Evolutionary conservation across 1,284 basidiomycete genomes (phyloP).

Genomic region (Wolfiporia cocos): DNA sequence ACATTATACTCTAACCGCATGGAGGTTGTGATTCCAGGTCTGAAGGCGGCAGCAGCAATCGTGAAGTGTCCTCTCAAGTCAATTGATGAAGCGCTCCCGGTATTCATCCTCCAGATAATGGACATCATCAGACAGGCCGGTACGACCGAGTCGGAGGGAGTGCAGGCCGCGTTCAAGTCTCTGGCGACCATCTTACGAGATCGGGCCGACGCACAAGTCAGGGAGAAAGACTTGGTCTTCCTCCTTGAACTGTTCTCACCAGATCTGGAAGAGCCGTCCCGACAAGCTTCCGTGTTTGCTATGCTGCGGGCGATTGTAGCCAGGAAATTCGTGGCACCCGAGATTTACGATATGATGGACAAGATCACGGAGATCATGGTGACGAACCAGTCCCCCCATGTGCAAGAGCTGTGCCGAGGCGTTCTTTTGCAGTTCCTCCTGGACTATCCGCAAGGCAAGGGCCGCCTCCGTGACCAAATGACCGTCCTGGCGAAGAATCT

Average conservation of each 20-base stretch:
- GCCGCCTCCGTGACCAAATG: conserved; percentile 84
- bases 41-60: conserved; percentile 81
- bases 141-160: conserved; percentile 85
- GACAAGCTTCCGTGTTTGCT: conserved; percentile 84
- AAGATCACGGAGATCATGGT: conserved; percentile 93
- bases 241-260: conserved; percentile 84
- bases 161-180: conserved; percentile 86
- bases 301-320: conserved; percentile 91
- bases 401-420: conserved; percentile 88
- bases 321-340: conserved; percentile 89
- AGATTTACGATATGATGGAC: conserved; percentile 98
- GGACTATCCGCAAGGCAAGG: conserved; percentile 97
- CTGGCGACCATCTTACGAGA: conserved; percentile 86
- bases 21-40: conserved; percentile 72
- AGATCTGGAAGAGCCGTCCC: conserved; percentile 91
- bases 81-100: conserved; percentile 74
- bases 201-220: conserved; percentile 72
- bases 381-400: conserved; percentile 86
- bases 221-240: conserved; percentile 86
- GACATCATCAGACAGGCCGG: conserved; percentile 82
- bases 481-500: conserved; percentile 93
- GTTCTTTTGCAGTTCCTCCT: conserved; percentile 93
- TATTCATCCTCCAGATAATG: conserved; percentile 85
- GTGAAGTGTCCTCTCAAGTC: conserved; percentile 82
- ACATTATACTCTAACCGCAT: conserved; percentile 85